Base-by-base conservation (phyloP, 495 filamentous ascomycete genomes). In the Cryomyces minteri region DNA sequence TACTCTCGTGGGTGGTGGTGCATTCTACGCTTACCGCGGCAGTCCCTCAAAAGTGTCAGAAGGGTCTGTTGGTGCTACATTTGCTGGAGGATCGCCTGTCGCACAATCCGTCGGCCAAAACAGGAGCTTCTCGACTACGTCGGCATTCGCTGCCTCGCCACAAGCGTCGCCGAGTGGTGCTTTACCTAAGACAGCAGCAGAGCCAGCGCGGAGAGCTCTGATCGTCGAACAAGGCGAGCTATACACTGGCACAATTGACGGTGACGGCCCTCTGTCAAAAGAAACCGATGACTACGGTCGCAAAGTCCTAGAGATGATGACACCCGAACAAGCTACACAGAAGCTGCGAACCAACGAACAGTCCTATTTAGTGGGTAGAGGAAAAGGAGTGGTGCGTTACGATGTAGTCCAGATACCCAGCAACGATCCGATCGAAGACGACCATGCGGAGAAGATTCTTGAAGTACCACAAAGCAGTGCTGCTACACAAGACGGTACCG, bases 341-440 rank as follows among this genome's bases (percentile, higher is more conserved):
- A 94, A 86, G 65, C 67, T 99, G 43, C 71, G 92, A 39, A 76
- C 80, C 58, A 84, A 81, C 52, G 88, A 99, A 62, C 76, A 92
- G 61, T 93, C 85, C 39, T 95, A 88, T 60, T 59, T 87, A 25
- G 85, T 99, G 31, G 87, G 87, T 41, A 70, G 90, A 40, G 90
- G 88, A 28, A 72, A 83, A 57, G 90, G 90, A 12, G 88, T 99
- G 33, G 77, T 94, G 50, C 76, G 90, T 39, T 99, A 99, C 57
- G 90, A 99, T 61, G 69, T 94, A n/a, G 82, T 85, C 25, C 90
- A 96, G 61, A 72, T 96, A 47, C 80, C 87, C 3, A 93, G 84
- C 62, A 99, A 99, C 59, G 84, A 94, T 51, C 90, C 90, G 0
- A 99, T 99, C 48, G 90, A 99, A 63, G 90, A 99, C 56, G 90